Evolutionary conservation across 768 basidiomycete genomes (phyloP).

Genomic region (Kondoa malvinella): DNA sequence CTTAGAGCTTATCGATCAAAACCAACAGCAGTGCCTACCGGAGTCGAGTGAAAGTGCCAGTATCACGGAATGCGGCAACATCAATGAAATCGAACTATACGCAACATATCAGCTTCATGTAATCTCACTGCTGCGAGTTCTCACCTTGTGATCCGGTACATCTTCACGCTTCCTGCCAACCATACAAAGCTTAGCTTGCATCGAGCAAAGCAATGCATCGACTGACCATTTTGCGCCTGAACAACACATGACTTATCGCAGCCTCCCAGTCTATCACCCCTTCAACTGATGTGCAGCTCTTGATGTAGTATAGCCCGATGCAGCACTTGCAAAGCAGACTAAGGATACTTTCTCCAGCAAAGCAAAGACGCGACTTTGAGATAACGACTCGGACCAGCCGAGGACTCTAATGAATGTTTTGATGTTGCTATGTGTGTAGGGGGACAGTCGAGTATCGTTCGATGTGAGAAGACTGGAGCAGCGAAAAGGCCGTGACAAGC

Average conservation of each 20-base stretch:
- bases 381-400: not conserved
- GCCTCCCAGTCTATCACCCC: not conserved
- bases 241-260: slow-evolving; percentile 23
- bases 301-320: too few relatives aligned
- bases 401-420: not conserved
- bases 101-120: not conserved
- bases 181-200: slow-evolving; percentile 35
- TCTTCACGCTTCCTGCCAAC: slow-evolving; percentile 63
- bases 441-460: not conserved
- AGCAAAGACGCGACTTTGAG: not conserved
- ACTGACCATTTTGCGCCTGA: slow-evolving; percentile 20
- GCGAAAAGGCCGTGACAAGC: too few relatives aligned
- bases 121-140: slow-evolving; percentile 17
- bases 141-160: slow-evolving; percentile 92
- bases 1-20: not conserved
- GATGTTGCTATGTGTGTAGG: not conserved
- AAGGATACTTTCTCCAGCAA: too few relatives aligned
- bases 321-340: too few relatives aligned
- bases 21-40: slow-evolving; percentile 42
- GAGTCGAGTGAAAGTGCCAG: slow-evolving; percentile 65
- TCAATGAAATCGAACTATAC: slow-evolving; percentile 93
- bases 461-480: too few relatives aligned
- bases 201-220: not conserved
- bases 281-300: not conserved
- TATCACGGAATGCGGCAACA: slow-evolving; percentile 76